Evolutionary conservation across 1,139 yeast genomes (phyloP).

Genomic region (Debaryomyces subglobosus): DNA sequence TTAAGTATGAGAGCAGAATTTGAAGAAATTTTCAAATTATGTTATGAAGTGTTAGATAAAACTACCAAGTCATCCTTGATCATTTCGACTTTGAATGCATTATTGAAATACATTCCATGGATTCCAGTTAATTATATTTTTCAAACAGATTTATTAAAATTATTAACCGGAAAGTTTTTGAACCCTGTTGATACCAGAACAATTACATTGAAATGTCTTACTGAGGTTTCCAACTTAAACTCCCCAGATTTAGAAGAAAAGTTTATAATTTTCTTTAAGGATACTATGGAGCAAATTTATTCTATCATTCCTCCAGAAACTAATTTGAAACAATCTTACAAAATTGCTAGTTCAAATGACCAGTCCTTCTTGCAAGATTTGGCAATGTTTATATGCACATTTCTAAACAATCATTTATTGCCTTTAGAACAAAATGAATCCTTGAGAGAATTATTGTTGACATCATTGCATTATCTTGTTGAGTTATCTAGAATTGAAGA

Average conservation of each 20-base stretch:
- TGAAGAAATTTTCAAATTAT: constrained; percentile 87
- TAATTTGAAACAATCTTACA: constrained; percentile 74
- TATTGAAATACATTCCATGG: constrained; percentile 91
- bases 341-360: constrained; percentile 75
- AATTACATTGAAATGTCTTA: constrained; percentile 84
- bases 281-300: constrained; percentile 72
- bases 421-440: constrained; percentile 70
- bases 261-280: constrained; percentile 70
- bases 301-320: constrained; percentile 74
- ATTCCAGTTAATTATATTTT: constrained; percentile 88
- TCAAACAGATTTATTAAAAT: constrained; percentile 76
- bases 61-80: constrained; percentile 82
- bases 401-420: constrained; percentile 72
- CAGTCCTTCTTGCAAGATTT: constrained; percentile 95
- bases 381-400: constrained; percentile 90
- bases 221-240: constrained; percentile 78
- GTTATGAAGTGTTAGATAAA: constrained; percentile 90
- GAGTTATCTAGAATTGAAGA: constrained; percentile 91
- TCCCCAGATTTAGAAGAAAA: constrained; percentile 67
- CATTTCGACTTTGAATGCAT: constrained; percentile 80
- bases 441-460: constrained; percentile 61
- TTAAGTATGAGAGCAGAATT: constrained; percentile 87
- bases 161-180: constrained; percentile 76
- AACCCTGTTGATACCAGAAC: constrained; percentile 82
- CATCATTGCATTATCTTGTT: constrained; percentile 79